Conservation (phyloP, 164 flowering plant species). For the Vitis rupestris region DNA sequence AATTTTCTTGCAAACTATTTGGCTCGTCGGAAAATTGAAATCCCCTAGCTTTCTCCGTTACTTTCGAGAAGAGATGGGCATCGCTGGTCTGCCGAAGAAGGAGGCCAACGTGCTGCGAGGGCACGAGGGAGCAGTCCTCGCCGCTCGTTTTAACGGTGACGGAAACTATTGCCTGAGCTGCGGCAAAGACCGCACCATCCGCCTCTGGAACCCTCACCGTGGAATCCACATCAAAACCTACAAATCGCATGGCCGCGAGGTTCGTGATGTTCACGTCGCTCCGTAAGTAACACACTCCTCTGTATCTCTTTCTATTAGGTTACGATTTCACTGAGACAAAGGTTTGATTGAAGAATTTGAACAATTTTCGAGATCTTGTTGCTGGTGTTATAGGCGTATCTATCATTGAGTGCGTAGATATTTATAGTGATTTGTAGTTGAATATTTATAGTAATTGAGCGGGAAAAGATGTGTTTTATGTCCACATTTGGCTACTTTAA, state of each 20-base stretch:
- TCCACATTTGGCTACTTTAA: too few species aligned
- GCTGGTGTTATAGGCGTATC: too few species aligned
- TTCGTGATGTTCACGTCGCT: slow-evolving; percentile 89
- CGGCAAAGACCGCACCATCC: slow-evolving; percentile 93
- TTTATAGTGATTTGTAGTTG: too few species aligned
- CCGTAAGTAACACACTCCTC: slow-evolving; percentile 31
- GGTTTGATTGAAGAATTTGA: too few species aligned
- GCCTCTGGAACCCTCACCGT: slow-evolving; percentile 96
- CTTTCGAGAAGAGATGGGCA: slow-evolving; percentile 32
- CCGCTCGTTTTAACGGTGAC: slow-evolving; percentile 78
- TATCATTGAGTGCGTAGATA: too few species aligned
- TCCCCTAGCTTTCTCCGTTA: too few species aligned
- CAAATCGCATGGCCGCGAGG: slow-evolving; percentile 92
- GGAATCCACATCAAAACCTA: slow-evolving; percentile 92
- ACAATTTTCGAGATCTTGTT: too few species aligned
- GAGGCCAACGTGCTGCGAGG: slow-evolving; percentile 65
- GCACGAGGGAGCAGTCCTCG: slow-evolving; percentile 88
- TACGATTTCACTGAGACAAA: too few species aligned
- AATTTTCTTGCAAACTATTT: too few species aligned
- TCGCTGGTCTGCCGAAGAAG: slow-evolving; percentile 48
- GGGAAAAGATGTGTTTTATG: too few species aligned
- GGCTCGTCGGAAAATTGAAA: too few species aligned
- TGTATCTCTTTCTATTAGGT: neutral
- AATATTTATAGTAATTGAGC: too few species aligned
- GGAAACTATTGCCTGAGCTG: slow-evolving; percentile 86